Conservation (phyloP, 345 rosid genomes). For the Boechera retrofracta region DNA sequence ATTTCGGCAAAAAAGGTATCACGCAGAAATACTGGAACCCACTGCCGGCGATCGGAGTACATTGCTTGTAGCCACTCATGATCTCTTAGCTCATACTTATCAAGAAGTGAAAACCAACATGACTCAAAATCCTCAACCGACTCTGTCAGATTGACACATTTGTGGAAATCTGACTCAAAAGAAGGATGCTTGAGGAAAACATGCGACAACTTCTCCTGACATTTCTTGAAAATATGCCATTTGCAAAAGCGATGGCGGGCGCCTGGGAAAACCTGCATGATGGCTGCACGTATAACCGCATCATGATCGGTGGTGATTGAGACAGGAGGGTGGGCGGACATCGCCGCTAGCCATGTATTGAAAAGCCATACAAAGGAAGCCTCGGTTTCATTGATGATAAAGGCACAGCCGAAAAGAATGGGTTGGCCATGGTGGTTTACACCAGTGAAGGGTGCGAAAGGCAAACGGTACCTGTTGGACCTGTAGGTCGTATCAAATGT, state of each 20-base stretch:
- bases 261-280: constrained; percentile 59
- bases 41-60: constrained; percentile 59
- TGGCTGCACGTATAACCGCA: constrained; percentile 56
- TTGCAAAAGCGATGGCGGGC: constrained; percentile 69
- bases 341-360: constrained; percentile 62
- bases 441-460: constrained; percentile 58
- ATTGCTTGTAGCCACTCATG: constrained; percentile 70
- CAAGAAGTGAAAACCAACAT: constrained; percentile 53
- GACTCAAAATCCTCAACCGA: constrained; percentile 52
- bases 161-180: constrained; percentile 56
- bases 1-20: constrained; percentile 70
- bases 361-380: constrained; percentile 67
- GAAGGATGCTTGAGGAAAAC: constrained; percentile 53
- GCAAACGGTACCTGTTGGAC: constrained; percentile 58
- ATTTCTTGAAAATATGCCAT: constrained; percentile 62
- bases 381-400: constrained; percentile 61
- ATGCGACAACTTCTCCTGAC: constrained; percentile 54
- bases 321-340: constrained; percentile 59
- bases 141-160: constrained; percentile 53
- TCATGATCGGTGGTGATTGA: constrained; percentile 71
- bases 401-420: constrained; percentile 65
- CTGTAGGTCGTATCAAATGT: constrained; percentile 59
- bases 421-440: constrained; percentile 74
- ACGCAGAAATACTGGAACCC: constrained; percentile 67
- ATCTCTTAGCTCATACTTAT: constrained; percentile 56